Base-by-base conservation (phyloP, 139 green algal genomes). In the Pycnococcus provasolii region DNA sequence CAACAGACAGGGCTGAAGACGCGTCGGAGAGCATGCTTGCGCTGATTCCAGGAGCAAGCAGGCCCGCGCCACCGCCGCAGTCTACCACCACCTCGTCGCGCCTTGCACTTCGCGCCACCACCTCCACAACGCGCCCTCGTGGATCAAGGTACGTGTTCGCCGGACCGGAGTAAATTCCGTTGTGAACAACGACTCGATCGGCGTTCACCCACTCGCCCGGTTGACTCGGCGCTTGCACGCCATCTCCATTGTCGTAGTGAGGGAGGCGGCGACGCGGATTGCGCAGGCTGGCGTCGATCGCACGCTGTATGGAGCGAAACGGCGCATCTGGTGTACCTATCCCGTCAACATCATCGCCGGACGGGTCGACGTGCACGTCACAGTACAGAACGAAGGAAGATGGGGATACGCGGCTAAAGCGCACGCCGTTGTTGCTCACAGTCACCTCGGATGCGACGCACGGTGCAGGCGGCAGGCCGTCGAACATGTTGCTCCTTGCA, bases 301-400 rank as follows among this genome's bases (percentile, higher is more conserved):
- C 62, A 4, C 53, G 50, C 43, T 71, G 64, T 15, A 71, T 51
- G 9, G 64, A 63, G 11, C 51, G 51, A 26, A 63, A 71, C 39
- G 64, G 64, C 3, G 52, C 39, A 4, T 39, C 50, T 8, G 64
- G 52, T 3, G 64, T 71, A 2, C 64, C 64, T 39, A 63, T 51
- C 2, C 64, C 64, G 26, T 51, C 62, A 6, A 3, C 9, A n/a
- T 71, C 64, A 40, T 40, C 53, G 7, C 64, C 64, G 39, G 50
- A 62, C 39, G 64, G 64, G 11, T 39, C 53, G 7, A 71, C 64
- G 64, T 71, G 62, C 9, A 71, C 52, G 41, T 71, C 64, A 2
- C 26, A 50, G 64, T 63, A 71, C 13, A 71, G 45, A 4, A 43
- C 11, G 39, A 63, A 71, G 46, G 48, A 26, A 26, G 26, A 26